phyloP scores from a whole-genome alignment of 73 alveolate species.

The Urostyla sp. region DNA sequence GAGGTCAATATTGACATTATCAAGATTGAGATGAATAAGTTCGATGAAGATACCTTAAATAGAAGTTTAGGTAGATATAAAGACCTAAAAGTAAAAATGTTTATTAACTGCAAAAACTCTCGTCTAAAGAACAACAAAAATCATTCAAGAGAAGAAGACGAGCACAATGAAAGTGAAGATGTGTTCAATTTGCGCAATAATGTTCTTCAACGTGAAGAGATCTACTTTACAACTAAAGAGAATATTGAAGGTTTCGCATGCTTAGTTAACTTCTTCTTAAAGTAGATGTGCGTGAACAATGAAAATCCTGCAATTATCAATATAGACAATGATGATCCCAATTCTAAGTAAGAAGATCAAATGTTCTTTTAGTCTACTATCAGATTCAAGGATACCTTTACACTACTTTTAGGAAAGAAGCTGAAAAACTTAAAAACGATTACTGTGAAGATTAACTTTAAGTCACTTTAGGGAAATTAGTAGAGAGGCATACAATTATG shows the following conservation, averaged over 20 bases:
- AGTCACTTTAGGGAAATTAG: neutral
- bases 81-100: slow-evolving; percentile 37
- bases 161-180: slow-evolving; percentile 22
- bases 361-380: slow-evolving; percentile 17
- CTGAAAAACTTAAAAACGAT: slow-evolving; percentile 13
- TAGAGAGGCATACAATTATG: neutral
- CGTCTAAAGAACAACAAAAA: too few relatives aligned
- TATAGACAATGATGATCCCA: slow-evolving; percentile 33
- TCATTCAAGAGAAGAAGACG: neutral
- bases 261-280: slow-evolving; percentile 7
- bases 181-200: neutral
- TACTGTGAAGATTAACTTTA: slow-evolving; percentile 45
- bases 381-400: slow-evolving; percentile 31
- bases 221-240: slow-evolving; percentile 39
- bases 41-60: slow-evolving; percentile 22
- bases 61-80: neutral
- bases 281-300: neutral
- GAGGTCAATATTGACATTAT: neutral
- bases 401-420: slow-evolving; percentile 7
- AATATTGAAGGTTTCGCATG: slow-evolving; percentile 44
- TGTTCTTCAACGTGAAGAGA: slow-evolving; percentile 7
- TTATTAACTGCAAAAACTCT: slow-evolving; percentile 46
- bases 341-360: neutral
- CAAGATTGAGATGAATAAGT: slow-evolving; percentile 8
- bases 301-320: slow-evolving; percentile 23